Percentiles rank a stretch among this genome's conserved stretches.
phyloP scores from a whole-genome alignment of 495 filamentous ascomycete genomes.

The Daldinia vernicosa region DNA sequence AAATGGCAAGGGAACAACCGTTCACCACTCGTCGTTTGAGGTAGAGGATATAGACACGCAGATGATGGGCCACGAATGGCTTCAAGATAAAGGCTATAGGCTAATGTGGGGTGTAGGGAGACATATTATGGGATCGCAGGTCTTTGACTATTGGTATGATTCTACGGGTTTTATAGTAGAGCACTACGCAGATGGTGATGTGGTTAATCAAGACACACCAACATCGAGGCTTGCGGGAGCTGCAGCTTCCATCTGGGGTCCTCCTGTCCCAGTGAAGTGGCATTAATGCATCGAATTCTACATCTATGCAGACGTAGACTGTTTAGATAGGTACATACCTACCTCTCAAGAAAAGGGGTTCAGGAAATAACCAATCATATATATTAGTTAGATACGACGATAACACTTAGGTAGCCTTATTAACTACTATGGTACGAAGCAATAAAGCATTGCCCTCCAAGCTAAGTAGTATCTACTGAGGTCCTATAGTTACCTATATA shows the following conservation, averaged over 20 bases:
- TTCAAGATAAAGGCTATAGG: background rate
- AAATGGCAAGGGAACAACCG: background rate
- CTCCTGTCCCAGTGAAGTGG: background rate
- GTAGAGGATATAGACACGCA: background rate
- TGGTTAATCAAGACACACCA: background rate
- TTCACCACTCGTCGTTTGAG: background rate
- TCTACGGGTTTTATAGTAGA: background rate
- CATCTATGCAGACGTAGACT: background rate
- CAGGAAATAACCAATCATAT: too few species aligned
- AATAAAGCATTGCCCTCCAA: too few species aligned
- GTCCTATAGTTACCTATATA: too few species aligned
- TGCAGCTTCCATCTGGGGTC: background rate
- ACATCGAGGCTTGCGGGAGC: background rate
- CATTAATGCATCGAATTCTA: background rate
- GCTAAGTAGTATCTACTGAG: too few species aligned
- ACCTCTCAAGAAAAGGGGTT: too few species aligned
- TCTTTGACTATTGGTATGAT: background rate
- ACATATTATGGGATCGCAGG: background rate
- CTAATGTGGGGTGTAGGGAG: background rate
- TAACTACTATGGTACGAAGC: too few species aligned
- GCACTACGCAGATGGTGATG: background rate
- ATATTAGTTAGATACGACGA: too few species aligned
- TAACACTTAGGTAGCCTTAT: too few species aligned
- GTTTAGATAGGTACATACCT: too few species aligned
- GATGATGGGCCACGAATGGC: background rate